Evolutionary conservation across 805 yeast genomes (phyloP).

Genomic region (Wickerhamomyces pijperi): DNA sequence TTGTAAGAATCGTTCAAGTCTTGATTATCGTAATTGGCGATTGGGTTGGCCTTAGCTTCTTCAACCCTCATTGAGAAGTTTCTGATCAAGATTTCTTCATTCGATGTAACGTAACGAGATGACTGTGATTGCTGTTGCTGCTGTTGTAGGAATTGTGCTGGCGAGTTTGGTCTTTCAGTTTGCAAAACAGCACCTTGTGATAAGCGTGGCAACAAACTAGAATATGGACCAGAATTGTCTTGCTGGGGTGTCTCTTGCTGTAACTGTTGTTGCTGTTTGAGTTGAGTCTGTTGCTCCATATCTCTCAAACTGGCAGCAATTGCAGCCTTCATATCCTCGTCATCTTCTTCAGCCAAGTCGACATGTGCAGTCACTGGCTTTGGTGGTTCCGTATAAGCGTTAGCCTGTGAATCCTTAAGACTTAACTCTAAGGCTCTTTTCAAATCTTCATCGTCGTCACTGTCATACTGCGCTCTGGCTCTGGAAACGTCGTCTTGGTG

Average conservation of each 20-base stretch:
- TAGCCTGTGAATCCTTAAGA: conserved; percentile 37
- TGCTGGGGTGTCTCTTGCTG: conserved; percentile 7
- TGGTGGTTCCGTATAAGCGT: conserved; percentile 13
- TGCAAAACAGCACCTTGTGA: no score
- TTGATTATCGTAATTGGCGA: conserved; percentile 12
- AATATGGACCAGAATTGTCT: conserved; percentile 7
- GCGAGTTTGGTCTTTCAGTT: neutral
- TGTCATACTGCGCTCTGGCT: conserved; percentile 18
- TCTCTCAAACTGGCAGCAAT: conserved; percentile 85
- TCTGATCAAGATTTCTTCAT: conserved; percentile 62
- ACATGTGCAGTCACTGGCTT: conserved; percentile 3
- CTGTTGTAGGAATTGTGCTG: conserved; percentile 2
- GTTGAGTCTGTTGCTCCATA: conserved; percentile 29
- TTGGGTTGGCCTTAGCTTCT: conserved; percentile 16
- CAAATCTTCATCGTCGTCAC: conserved; percentile 51
- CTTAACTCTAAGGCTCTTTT: conserved; percentile 72
- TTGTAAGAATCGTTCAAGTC: conserved; percentile 47
- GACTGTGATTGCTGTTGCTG: conserved; percentile 13
- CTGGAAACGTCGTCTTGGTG: conserved; percentile 16
- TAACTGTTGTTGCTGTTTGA: conserved; percentile 10
- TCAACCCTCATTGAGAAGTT: conserved; percentile 60
- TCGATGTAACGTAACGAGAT: conserved; percentile 23
- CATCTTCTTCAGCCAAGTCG: conserved; percentile 44
- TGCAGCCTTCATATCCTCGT: conserved; percentile 86
- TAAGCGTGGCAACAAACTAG: conserved; percentile 11